Conservation (phyloP, 208 protist genomes). For the Endotrypanum monterogeii region DNA sequence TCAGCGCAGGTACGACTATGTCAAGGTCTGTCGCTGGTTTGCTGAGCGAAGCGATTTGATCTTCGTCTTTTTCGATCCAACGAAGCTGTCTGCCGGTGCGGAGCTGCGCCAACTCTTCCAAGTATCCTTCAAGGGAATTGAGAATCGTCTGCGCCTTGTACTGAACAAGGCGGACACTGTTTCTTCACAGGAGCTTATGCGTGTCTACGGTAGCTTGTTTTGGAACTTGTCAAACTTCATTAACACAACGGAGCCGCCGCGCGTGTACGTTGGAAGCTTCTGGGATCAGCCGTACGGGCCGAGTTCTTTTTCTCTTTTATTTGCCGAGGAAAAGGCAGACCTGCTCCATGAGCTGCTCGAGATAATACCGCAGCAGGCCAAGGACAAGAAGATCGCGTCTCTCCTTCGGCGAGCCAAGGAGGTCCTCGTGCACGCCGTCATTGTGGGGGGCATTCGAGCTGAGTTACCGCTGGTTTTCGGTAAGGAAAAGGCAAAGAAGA, state of each 20-base stretch:
- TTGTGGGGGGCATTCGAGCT: constrained; percentile 70
- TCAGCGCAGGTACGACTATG: constrained; percentile 71
- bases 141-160: constrained; percentile 94
- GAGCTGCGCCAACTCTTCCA: constrained; percentile 71
- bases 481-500: constrained; percentile 63
- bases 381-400: constrained; percentile 90
- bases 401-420: constrained; percentile 88
- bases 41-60: constrained; percentile 78
- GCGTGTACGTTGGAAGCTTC: constrained; percentile 96
- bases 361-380: constrained; percentile 79
- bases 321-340: constrained; percentile 83
- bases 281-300: constrained; percentile 90
- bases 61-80: constrained; percentile 83
- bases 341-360: constrained; percentile 80
- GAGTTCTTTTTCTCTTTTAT: constrained; percentile 67
- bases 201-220: constrained; percentile 95
- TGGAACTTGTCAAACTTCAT: constrained; percentile 96
- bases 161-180: constrained; percentile 97
- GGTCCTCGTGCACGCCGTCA: constrained; percentile 85
- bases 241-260: constrained; percentile 92
- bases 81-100: constrained; percentile 67
- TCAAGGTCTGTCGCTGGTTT: constrained; percentile 75
- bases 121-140: constrained; percentile 73
- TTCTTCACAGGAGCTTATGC: constrained; percentile 93
- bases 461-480: constrained; percentile 82